Percentiles rank a stretch among this genome's conserved stretches.
These are phyloP conservation scores for Elaeagnus macrophylla DNA, from an alignment of 306 rosid species.

Conservation along the genomic window DNA sequence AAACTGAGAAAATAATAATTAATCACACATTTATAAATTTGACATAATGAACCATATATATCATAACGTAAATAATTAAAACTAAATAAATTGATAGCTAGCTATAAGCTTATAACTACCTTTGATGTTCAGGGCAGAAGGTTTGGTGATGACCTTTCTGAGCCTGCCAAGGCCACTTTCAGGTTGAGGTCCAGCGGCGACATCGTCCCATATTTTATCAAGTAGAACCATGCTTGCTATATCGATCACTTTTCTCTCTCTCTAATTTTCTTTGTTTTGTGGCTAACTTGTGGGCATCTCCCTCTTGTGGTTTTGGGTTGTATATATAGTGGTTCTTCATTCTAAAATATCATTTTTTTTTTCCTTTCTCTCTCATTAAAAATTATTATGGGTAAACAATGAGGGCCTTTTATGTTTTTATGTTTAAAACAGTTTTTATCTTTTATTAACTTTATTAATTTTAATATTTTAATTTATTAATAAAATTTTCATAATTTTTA, in stretches of 20 bases:
- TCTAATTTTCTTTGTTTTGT: background rate
- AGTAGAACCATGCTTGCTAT: slow-evolving; percentile 47
- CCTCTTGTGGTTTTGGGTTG: background rate
- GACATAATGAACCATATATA: too few species aligned
- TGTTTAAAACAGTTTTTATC: slow-evolving; percentile 21
- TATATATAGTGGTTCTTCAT: slow-evolving; percentile 15
- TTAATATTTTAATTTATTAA: too few species aligned
- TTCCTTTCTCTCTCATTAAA: background rate
- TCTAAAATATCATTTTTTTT: slow-evolving; percentile 28
- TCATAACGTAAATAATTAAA: too few species aligned
- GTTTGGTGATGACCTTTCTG: slow-evolving; percentile 39
- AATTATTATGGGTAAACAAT: background rate
- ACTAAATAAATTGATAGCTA: too few species aligned
- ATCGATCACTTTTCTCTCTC: too few species aligned
- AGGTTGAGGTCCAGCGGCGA: slow-evolving; percentile 77
- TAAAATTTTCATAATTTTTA: too few species aligned
- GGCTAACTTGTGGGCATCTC: background rate
- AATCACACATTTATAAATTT: too few species aligned
- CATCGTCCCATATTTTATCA: slow-evolving; percentile 89
- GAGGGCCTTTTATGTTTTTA: background rate
- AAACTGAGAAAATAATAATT: too few species aligned
- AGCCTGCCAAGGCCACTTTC: slow-evolving; percentile 75
- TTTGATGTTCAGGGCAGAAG: slow-evolving; percentile 37
- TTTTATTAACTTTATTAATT: too few species aligned
- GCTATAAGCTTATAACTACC: too few species aligned